Evolutionary conservation across 176 grass and related monocot species (phyloP).

Genomic region (Thalia dealbata): DNA sequence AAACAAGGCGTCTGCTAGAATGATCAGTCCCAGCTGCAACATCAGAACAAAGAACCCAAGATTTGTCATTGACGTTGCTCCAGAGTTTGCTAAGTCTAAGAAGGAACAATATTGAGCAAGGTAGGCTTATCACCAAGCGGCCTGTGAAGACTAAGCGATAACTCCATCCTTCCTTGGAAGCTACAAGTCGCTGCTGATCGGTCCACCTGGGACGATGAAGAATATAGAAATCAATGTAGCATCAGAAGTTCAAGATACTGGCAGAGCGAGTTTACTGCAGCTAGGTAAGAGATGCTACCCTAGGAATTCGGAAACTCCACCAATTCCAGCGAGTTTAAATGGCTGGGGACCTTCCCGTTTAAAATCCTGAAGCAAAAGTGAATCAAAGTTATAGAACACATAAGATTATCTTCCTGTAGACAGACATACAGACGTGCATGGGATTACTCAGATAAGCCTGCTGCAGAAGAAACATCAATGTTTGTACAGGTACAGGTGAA

Average conservation of each 20-base stretch:
- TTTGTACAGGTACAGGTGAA: background rate
- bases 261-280: too few relatives aligned
- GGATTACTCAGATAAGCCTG: too few relatives aligned
- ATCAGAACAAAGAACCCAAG: background rate
- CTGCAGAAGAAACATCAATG: background rate
- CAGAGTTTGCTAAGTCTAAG: background rate
- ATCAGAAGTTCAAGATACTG: background rate
- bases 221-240: background rate
- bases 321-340: slow-evolving; percentile 86
- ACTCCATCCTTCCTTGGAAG: slow-evolving; percentile 59
- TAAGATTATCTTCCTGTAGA: background rate
- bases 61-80: background rate
- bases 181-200: slow-evolving; percentile 70
- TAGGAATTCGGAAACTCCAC: slow-evolving; percentile 91
- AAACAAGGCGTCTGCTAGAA: slow-evolving; percentile 65
- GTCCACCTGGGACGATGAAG: slow-evolving; percentile 48
- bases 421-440: too few relatives aligned
- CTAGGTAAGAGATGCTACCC: slow-evolving; percentile 24
- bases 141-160: slow-evolving; percentile 85
- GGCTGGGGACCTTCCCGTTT: slow-evolving; percentile 69
- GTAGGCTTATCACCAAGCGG: slow-evolving; percentile 45
- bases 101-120: background rate
- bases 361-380: slow-evolving; percentile 48
- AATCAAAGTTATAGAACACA: background rate
- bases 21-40: slow-evolving; percentile 56